Conservation (phyloP, 2,329 filamentous ascomycete genomes). For the Aspergillus awamori region DNA sequence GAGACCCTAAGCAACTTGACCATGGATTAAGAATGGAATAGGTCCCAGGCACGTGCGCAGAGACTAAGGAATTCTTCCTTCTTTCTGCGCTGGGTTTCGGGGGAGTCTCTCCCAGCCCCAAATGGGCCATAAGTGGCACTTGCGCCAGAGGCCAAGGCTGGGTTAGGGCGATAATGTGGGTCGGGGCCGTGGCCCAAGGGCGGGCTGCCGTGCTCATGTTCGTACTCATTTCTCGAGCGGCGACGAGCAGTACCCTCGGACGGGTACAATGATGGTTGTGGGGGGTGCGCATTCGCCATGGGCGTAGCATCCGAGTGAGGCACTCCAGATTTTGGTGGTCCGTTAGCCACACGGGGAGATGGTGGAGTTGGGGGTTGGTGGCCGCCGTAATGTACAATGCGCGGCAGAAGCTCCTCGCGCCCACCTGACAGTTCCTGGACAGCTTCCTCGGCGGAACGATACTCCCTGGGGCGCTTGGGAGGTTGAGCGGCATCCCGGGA, state of each 20-base stretch:
- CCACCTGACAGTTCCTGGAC: slow-evolving; percentile 88
- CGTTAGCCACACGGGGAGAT: slow-evolving; percentile 57
- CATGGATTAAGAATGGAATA: slow-evolving; percentile 79
- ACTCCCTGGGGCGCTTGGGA: slow-evolving; percentile 72
- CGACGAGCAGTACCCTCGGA: slow-evolving; percentile 57
- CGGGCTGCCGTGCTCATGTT: slow-evolving; percentile 81
- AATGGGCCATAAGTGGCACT: slow-evolving; percentile 66
- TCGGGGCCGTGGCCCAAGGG: slow-evolving; percentile 76
- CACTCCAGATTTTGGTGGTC: slow-evolving; percentile 33
- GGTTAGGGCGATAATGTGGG: slow-evolving; percentile 42
- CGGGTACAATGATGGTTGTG: slow-evolving; percentile 44
- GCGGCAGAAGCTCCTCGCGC: slow-evolving; percentile 87
- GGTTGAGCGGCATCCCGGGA: slow-evolving; percentile 58
- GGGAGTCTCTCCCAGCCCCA: slow-evolving; percentile 78
- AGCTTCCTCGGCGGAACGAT: slow-evolving; percentile 93
- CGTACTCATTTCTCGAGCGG: slow-evolving; percentile 85
- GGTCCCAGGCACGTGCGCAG: slow-evolving; percentile 90
- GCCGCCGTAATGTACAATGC: slow-evolving; percentile 91
- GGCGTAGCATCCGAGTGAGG: slow-evolving; percentile 52
- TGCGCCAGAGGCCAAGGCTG: slow-evolving; percentile 32
- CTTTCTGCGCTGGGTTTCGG: slow-evolving; percentile 80
- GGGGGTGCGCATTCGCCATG: slow-evolving; percentile 66
- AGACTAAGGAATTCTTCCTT: slow-evolving; percentile 88
- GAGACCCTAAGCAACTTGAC: not conserved
- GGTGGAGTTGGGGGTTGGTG: slow-evolving; percentile 92